Percentiles rank a stretch among this genome's conserved stretches.
phyloP scores from a whole-genome alignment of 2,329 filamentous ascomycete genomes.

The Calycina marina region DNA sequence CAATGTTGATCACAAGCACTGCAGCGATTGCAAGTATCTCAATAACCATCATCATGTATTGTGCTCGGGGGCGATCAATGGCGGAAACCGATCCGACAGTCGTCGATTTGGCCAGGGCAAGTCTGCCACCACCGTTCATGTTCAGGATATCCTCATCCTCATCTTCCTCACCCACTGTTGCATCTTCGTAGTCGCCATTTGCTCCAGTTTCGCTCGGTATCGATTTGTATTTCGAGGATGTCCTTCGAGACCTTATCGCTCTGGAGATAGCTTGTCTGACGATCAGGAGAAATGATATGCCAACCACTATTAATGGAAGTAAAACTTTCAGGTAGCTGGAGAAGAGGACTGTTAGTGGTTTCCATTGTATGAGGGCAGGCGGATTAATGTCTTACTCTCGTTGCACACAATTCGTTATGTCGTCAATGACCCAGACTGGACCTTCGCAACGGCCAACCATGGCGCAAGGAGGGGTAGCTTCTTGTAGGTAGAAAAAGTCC shows the following conservation, averaged over 20 bases:
- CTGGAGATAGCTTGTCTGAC: conserved; percentile 40
- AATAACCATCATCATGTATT: conserved; percentile 52
- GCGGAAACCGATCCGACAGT: conserved; percentile 53
- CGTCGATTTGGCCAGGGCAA: conserved; percentile 43
- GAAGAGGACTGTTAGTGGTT: conserved; percentile 11
- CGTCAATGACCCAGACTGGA: conserved; percentile 43
- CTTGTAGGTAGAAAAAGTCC: too few species aligned
- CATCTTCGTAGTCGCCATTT: conserved; percentile 21
- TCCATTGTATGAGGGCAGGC: neutral
- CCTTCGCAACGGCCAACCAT: conserved; percentile 20
- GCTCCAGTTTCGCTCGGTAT: conserved; percentile 31
- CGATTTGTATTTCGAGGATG: conserved; percentile 40
- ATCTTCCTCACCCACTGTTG: conserved; percentile 35
- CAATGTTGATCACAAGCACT: conserved; percentile 53
- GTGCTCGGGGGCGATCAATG: conserved; percentile 60
- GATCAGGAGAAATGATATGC: conserved; percentile 55
- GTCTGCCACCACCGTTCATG: conserved; percentile 40
- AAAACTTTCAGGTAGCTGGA: conserved; percentile 65
- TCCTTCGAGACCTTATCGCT: conserved; percentile 35
- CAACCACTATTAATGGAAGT: conserved; percentile 59
- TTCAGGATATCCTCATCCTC: conserved; percentile 38
- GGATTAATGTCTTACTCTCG: conserved; percentile 44
- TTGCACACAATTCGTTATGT: conserved; percentile 48
- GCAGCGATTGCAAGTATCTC: conserved; percentile 65
- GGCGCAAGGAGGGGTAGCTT: neutral